Conservation (phyloP, 1,284 basidiomycete genomes). For the Trichosporon asahii region DNA sequence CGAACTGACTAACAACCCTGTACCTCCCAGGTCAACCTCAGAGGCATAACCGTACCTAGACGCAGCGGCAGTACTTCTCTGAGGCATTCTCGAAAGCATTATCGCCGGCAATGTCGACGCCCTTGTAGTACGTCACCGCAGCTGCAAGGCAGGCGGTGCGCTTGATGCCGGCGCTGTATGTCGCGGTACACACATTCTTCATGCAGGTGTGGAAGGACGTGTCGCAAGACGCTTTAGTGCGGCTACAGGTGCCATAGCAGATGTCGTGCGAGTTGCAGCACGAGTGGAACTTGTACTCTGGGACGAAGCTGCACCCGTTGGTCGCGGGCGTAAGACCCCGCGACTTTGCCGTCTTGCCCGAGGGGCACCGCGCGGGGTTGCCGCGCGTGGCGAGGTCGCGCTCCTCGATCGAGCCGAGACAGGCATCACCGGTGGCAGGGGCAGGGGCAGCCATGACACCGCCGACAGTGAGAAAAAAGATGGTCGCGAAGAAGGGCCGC, state of each 20-base stretch:
- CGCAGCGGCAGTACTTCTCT: conserved; percentile 4
- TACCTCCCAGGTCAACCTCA: too few species aligned
- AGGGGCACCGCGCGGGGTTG: neutral
- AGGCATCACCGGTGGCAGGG: neutral
- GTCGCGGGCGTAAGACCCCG: neutral
- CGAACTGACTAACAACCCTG: too few species aligned
- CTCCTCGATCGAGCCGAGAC: neutral
- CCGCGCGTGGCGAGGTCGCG: neutral
- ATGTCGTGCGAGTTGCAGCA: conserved; percentile 12
- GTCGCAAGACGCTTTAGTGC: neutral
- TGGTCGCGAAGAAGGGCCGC: neutral
- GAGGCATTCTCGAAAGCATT: neutral
- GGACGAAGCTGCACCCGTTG: conserved; percentile 1
- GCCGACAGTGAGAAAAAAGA: neutral
- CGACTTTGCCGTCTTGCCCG: neutral
- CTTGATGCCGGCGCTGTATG: neutral
- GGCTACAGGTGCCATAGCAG: conserved; percentile 5
- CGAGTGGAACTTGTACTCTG: neutral
- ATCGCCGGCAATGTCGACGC: neutral
- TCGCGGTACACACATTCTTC: neutral
- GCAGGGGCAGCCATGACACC: neutral
- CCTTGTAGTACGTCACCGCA: neutral
- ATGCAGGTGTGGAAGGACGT: neutral
- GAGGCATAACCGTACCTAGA: too few species aligned
- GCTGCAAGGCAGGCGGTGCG: neutral